phyloP scores from a whole-genome alignment of 2,329 filamentous ascomycete species.

The Calonectria naviculata region DNA sequence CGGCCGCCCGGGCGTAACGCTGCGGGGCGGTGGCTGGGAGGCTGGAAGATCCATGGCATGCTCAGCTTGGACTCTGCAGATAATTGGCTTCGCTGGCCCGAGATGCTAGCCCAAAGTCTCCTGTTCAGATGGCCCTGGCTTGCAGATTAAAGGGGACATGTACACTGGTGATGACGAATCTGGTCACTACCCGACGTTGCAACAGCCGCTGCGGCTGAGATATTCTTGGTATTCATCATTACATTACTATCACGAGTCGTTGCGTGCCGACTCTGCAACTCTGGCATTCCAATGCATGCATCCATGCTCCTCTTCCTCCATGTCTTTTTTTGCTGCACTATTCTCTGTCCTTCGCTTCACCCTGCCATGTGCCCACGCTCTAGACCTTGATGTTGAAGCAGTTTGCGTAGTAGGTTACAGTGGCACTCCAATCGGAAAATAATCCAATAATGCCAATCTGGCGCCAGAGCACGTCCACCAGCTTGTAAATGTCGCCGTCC shows the following conservation, averaged over 20 bases:
- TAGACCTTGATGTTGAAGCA: conserved; percentile 62
- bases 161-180: neutral
- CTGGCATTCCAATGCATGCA: neutral
- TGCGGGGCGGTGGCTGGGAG: neutral
- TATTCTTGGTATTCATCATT: conserved; percentile 8
- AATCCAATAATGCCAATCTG: conserved; percentile 71
- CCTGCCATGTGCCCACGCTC: neutral
- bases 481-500: conserved; percentile 74
- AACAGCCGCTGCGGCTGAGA: neutral
- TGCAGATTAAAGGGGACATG: conserved; percentile 13
- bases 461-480: conserved; percentile 72
- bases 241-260: conserved; percentile 2
- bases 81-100: neutral
- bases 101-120: neutral
- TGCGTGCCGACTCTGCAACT: neutral
- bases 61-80: neutral
- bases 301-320: neutral
- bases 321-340: neutral
- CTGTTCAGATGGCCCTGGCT: neutral
- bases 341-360: neutral
- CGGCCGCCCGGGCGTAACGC: neutral
- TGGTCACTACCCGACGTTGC: neutral
- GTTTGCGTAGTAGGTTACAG: conserved; percentile 78
- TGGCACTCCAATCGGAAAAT: conserved; percentile 78
- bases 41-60: neutral